Evolutionary conservation across 306 rosid species (phyloP).

Genomic region (Cicer yamashitae): DNA sequence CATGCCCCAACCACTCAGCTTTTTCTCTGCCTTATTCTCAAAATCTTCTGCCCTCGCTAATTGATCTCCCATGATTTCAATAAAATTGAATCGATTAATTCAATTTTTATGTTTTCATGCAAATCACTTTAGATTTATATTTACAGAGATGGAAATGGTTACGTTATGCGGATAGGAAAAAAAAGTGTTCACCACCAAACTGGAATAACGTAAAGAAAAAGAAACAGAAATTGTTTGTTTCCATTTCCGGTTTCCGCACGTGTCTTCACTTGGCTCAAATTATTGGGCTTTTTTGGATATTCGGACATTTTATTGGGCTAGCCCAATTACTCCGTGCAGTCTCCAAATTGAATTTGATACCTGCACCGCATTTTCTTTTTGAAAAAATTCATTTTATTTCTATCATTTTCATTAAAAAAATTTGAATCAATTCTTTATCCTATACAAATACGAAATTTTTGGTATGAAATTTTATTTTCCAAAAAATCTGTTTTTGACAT

Average conservation of each 20-base stretch:
- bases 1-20: slow-evolving; percentile 83
- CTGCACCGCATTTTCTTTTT: too few species aligned
- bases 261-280: slow-evolving; percentile 1
- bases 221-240: background rate
- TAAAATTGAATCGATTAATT: slow-evolving; percentile 23
- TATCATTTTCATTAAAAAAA: too few species aligned
- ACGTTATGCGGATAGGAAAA: background rate
- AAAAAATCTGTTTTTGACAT: too few species aligned
- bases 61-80: slow-evolving; percentile 74
- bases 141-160: background rate
- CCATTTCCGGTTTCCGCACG: background rate
- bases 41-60: slow-evolving; percentile 73
- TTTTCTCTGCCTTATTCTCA: slow-evolving; percentile 84
- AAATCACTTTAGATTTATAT: background rate
- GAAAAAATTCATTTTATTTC: too few species aligned
- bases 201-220: background rate
- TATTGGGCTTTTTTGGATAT: background rate
- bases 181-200: slow-evolving; percentile 24
- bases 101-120: slow-evolving; percentile 13
- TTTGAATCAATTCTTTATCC: too few species aligned
- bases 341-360: too few species aligned
- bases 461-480: too few species aligned
- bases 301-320: background rate
- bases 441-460: too few species aligned
- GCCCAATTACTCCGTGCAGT: too few species aligned